Percentiles rank a stretch among this genome's conserved stretches.
Conservation (phyloP, 164 flowering plant genomes). For the Umbellularia californica region DNA sequence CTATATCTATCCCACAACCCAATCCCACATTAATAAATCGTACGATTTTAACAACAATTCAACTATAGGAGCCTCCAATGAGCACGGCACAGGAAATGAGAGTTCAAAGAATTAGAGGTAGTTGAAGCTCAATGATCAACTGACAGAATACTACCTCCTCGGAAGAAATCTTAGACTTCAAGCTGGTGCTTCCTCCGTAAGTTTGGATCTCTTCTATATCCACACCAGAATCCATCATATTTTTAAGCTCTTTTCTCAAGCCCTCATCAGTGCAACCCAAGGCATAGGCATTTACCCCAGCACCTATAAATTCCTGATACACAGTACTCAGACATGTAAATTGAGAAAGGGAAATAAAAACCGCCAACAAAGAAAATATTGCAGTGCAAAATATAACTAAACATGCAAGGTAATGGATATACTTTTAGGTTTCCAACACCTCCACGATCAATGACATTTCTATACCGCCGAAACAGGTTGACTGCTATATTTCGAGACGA, state of each 20-base stretch:
- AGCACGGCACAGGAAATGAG: neutral
- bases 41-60: too few relatives aligned
- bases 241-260: constrained; percentile 67
- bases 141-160: neutral
- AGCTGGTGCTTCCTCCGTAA: constrained; percentile 67
- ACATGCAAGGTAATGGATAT: constrained; percentile 23
- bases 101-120: neutral
- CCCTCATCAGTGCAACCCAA: constrained; percentile 94
- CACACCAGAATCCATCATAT: constrained; percentile 68
- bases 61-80: too few relatives aligned
- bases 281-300: constrained; percentile 96
- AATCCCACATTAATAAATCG: too few relatives aligned
- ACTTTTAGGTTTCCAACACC: constrained; percentile 91
- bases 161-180: constrained; percentile 64
- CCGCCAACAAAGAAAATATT: neutral
- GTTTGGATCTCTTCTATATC: constrained; percentile 68
- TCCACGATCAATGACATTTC: constrained; percentile 74
- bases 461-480: constrained; percentile 77
- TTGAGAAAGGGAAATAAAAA: neutral
- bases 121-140: neutral
- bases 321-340: neutral
- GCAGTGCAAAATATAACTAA: neutral
- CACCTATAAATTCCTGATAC: constrained; percentile 83
- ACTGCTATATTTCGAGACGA: constrained; percentile 93
- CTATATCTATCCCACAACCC: too few relatives aligned